Evolutionary conservation across 1,284 basidiomycete genomes (phyloP), one percentile per base, ranked within the genome.

Genomic region (Polyporus tsugae): DNA sequence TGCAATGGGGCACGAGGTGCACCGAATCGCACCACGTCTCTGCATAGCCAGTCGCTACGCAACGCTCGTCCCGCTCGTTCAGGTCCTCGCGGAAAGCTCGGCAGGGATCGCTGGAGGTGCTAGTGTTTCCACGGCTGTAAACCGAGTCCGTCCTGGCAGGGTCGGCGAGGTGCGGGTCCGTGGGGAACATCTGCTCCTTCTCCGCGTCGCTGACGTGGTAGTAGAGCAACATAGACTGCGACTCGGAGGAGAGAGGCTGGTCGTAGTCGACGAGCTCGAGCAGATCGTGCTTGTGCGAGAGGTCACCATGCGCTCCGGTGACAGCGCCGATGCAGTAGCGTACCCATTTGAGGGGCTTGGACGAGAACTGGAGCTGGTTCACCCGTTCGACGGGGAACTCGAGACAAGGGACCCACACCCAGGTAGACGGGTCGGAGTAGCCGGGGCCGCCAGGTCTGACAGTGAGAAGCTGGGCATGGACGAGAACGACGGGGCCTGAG

Each of bases 181-280:
- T 52, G 25, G 49, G 49, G 49, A 52, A 13, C 49, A 52, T 52
- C 10, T 52, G 49, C 49, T 25, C 49, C 49, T 52, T 52, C 49
- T 52, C 49, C 1, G 49, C 49, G 25, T 52, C 49, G 9, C 25
- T 52, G 22, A 29, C 11, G 25, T 52, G 49, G 25, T 52, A 52
- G 10, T 52, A 52, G 19, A 52, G 5, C 6, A 9, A 1, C 22
- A 6, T 29, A 11, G 49, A 29, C 10, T 29, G 49, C 19, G 44
- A 46, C 44, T 22, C 44, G 25, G 49, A 11, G 25, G 49, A 29
- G 25, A 52, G 49, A 29, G 49, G 25, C 49, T 29, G 22, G 49
- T 52, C 25, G 49, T 52, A 52, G 49, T 52, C 49, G 22, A 52
- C 13, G 11, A 29, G 6, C 1, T 25, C 49, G 11, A 29, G 11